Conservation (phyloP, 352 stramenopile species). For the Phytophthora ramorum region DNA sequence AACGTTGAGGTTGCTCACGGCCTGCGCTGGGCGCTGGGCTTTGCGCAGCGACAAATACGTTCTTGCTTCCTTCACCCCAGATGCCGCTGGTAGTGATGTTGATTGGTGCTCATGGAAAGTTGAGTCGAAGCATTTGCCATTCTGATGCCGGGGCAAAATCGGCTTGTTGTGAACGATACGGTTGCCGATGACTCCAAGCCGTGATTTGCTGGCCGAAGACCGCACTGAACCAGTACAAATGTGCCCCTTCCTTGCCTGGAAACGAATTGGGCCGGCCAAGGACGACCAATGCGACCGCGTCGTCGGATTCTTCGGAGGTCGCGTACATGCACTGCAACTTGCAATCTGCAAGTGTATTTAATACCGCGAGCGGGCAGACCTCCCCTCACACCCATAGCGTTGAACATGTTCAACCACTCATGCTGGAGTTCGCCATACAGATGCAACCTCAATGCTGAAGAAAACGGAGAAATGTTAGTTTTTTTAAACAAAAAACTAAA, state of each 20-base stretch:
- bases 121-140: neutral
- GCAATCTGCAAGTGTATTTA: neutral
- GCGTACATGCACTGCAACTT: neutral
- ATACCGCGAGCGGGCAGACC: too few relatives aligned
- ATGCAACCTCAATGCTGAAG: too few relatives aligned
- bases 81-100: neutral
- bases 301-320: too few relatives aligned
- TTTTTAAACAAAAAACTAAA: too few relatives aligned
- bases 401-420: too few relatives aligned
- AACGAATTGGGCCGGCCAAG: conserved; percentile 2
- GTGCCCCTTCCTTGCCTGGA: conserved; percentile 4
- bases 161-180: conserved; percentile 23
- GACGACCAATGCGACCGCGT: neutral
- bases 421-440: too few relatives aligned
- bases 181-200: conserved; percentile 11
- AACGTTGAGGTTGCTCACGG: neutral
- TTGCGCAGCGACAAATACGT: neutral
- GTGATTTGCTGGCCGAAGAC: conserved; percentile 19
- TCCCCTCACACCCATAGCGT: too few relatives aligned
- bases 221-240: conserved; percentile 5
- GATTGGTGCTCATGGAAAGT: neutral
- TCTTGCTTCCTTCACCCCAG: neutral
- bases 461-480: too few relatives aligned
- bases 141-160: conserved; percentile 7
- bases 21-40: too few relatives aligned